phyloP scores from a whole-genome alignment of 2,329 filamentous ascomycete species.

The Aspergillus ochraceoroseus region DNA sequence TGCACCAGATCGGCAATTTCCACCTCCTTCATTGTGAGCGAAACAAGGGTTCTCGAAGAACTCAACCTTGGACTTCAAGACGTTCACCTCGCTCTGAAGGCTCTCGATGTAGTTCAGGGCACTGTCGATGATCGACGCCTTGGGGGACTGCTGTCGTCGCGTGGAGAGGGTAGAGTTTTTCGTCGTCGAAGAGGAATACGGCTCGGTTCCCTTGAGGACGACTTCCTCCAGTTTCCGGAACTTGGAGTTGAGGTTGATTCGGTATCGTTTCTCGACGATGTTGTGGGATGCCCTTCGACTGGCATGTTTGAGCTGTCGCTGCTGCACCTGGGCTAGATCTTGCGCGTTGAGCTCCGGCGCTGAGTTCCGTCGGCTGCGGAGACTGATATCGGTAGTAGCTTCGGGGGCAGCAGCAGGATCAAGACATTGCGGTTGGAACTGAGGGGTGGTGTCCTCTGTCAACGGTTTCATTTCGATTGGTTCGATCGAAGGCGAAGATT shows the following conservation, averaged over 20 bases:
- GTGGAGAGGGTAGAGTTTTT: no score
- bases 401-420: background rate
- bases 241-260: constrained; percentile 6
- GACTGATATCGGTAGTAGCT: no score
- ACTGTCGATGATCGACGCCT: constrained; percentile 7
- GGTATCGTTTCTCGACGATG: constrained; percentile 12
- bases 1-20: no score
- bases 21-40: no score
- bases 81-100: constrained; percentile 1
- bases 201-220: constrained; percentile 1
- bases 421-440: background rate
- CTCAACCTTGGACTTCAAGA: constrained; percentile 1
- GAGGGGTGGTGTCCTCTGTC: no score
- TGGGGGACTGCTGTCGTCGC: constrained; percentile 1
- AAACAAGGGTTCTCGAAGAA: background rate
- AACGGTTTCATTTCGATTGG: no score
- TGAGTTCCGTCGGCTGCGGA: background rate
- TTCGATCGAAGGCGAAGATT: no score
- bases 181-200: background rate
- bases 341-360: background rate
- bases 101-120: constrained; percentile 4
- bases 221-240: constrained; percentile 4
- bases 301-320: background rate
- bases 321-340: background rate
- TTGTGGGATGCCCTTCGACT: constrained; percentile 6